A percentile compares a stretch with the other conserved stretches of the same genome.
phyloP scores from a whole-genome alignment of 768 basidiomycete species.

The Amanita rubescens region DNA sequence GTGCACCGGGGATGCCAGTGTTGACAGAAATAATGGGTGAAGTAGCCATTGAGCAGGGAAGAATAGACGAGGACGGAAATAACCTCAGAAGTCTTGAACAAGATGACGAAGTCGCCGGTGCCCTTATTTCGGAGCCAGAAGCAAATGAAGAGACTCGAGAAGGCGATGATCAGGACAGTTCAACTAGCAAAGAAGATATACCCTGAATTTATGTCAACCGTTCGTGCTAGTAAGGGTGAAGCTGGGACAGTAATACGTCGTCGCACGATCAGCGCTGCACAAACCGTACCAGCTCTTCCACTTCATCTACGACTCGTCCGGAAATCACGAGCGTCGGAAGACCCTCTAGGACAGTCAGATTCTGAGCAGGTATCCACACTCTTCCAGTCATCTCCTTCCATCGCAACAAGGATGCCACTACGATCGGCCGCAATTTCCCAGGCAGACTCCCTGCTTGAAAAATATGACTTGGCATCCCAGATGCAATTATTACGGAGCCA shows the following conservation, averaged over 20 bases:
- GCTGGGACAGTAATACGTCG: constrained; percentile 24
- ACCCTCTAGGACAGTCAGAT: constrained; percentile 69
- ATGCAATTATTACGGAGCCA: constrained; percentile 72
- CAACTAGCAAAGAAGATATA: constrained; percentile 23
- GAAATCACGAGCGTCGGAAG: constrained; percentile 55
- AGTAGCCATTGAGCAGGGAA: constrained; percentile 86
- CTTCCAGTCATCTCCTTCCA: constrained; percentile 68
- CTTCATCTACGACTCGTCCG: constrained; percentile 48
- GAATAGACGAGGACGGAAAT: constrained; percentile 54
- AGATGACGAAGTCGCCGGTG: constrained; percentile 34
- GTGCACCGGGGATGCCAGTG: constrained; percentile 66
- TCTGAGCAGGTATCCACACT: constrained; percentile 35
- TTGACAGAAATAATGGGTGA: constrained; percentile 71
- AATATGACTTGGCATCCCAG: constrained; percentile 63
- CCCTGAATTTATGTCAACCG: constrained; percentile 9
- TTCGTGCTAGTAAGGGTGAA: constrained; percentile 9
- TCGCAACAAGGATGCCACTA: constrained; percentile 41
- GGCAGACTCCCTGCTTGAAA: constrained; percentile 53
- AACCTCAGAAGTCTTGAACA: constrained; percentile 39
- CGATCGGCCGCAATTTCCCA: constrained; percentile 36
- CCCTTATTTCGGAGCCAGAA: constrained; percentile 5
- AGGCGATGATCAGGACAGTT: constrained; percentile 35
- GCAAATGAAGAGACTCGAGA: constrained; percentile 14
- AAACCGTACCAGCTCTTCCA: constrained; percentile 68
- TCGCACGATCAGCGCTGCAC: constrained; percentile 54